Conservation (phyloP, 352 stramenopile genomes). For the Halophytophthora batemanensis region DNA sequence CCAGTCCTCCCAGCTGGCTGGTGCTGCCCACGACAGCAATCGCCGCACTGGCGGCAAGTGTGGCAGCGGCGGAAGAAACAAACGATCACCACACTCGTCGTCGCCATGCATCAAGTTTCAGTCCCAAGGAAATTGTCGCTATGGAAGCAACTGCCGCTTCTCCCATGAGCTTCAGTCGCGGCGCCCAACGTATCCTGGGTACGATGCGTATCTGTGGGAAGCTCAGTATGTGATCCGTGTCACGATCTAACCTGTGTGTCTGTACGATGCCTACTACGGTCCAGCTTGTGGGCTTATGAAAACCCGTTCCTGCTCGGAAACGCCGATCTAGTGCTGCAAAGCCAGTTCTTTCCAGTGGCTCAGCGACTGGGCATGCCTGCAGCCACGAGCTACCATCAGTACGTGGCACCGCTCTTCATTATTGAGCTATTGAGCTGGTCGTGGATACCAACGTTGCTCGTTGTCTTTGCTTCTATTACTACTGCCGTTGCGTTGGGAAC, state of each 20-base stretch:
- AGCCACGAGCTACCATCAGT: too few species aligned
- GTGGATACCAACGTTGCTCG: too few species aligned
- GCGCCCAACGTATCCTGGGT: slow-evolving; percentile 27
- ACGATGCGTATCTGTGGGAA: background rate
- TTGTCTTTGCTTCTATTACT: slow-evolving; percentile 1
- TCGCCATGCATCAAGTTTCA: slow-evolving; percentile 43
- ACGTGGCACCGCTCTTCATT: too few species aligned
- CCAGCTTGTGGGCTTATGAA: too few species aligned
- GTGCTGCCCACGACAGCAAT: background rate
- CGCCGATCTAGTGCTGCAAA: too few species aligned
- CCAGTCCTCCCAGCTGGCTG: background rate
- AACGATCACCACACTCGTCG: slow-evolving; percentile 1
- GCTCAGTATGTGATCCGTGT: background rate
- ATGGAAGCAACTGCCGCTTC: slow-evolving; percentile 55
- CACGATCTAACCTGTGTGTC: too few species aligned
- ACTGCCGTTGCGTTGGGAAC: slow-evolving; percentile 6
- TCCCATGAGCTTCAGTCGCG: slow-evolving; percentile 37
- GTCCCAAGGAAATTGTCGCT: slow-evolving; percentile 37
- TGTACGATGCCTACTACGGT: too few species aligned
- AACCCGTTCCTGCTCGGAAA: too few species aligned
- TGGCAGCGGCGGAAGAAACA: slow-evolving; percentile 9
- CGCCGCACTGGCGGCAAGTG: slow-evolving; percentile 15
- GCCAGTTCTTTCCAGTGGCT: too few species aligned
- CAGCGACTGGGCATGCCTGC: too few species aligned
- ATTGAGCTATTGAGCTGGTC: too few species aligned